Evolutionary conservation across 441 rosid genomes (phyloP), one percentile per base, ranked within the genome.

Genomic region (Pelargonium fulgidum): DNA sequence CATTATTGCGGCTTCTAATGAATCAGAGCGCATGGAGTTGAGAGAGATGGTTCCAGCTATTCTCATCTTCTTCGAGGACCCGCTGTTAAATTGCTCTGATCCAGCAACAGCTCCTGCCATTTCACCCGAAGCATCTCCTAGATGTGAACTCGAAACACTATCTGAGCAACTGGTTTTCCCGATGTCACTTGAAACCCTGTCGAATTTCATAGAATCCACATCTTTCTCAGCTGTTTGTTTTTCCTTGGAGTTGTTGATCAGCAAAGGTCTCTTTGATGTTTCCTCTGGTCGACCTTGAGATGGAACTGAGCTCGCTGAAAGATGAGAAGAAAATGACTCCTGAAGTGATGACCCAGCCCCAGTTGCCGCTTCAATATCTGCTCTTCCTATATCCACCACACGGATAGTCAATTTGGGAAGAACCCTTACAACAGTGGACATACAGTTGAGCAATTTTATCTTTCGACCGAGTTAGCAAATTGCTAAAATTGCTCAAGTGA

Each of bases 1-100:
- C 80, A 82, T 36, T 58, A 89, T 70, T 9, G 91, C 84, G 71
- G 86, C 86, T 73, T 87, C 96, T 3, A 75, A 68, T 17, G 83
- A 69, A 68, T 85, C 81, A 62, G 88, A 78, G 63, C 67, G 62
- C 66, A 73, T 78, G 5, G 88, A 81, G 72, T 89, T 81, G 58
- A 81, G 78, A 16, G 20, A 54, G 48, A 83, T 56, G 52, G 36
- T 76, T 69, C 64, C 73, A n/a, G 77, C 79, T 22, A 70, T 70
- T 81, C 70, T 75, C 66, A 74, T 63, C 79, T 79, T 76, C 78
- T 82, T 64, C 6, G 67, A 66, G 62, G 77, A 68, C 41, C 44
- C 67, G 58, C 44, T 44, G n/a, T 70, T 74, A 33, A 47, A 56
- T 64, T 14, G 24, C 64, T 65, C 66, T n/a, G 64, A 70, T 52